These are phyloP conservation scores for Chaetoceros muelleri DNA, from an alignment of 108 stramenopile genomes.

Conservation along the genomic window DNA sequence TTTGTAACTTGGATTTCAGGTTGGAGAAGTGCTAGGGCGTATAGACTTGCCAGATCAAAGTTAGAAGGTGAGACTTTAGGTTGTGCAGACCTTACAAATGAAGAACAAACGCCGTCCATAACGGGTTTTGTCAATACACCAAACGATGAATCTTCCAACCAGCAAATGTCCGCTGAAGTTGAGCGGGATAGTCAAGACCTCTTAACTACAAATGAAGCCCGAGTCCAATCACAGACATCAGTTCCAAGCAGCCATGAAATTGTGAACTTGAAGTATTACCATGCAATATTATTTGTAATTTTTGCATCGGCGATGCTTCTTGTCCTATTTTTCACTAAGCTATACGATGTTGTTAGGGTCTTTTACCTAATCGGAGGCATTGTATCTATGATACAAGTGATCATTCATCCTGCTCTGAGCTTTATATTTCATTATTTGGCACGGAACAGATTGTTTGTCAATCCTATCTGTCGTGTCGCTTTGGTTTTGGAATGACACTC, in stretches of 20 bases:
- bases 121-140: slow-evolving; percentile 6
- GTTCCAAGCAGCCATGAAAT: too few species aligned
- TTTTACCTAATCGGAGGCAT: slow-evolving; percentile 47
- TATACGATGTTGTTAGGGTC: slow-evolving; percentile 40
- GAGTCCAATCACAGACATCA: too few species aligned
- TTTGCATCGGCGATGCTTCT: slow-evolving; percentile 50
- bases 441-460: neutral
- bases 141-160: slow-evolving; percentile 6
- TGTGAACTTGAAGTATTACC: slow-evolving; percentile 28
- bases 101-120: too few species aligned
- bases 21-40: slow-evolving; percentile 12
- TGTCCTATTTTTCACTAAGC: slow-evolving; percentile 53
- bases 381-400: slow-evolving; percentile 24
- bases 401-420: slow-evolving; percentile 22
- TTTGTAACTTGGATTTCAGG: slow-evolving; percentile 30
- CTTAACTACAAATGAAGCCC: too few species aligned
- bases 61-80: slow-evolving; percentile 7
- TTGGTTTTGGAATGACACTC: slow-evolving; percentile 14
- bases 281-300: slow-evolving; percentile 57
- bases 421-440: slow-evolving; percentile 7
- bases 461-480: slow-evolving; percentile 7
- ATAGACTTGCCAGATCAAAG: slow-evolving; percentile 4
- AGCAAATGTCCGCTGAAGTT: neutral
- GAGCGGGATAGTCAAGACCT: too few species aligned
- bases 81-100: slow-evolving; percentile 3